phyloP scores from a whole-genome alignment of 306 rosid species.

The Lathyrus aphaca region DNA sequence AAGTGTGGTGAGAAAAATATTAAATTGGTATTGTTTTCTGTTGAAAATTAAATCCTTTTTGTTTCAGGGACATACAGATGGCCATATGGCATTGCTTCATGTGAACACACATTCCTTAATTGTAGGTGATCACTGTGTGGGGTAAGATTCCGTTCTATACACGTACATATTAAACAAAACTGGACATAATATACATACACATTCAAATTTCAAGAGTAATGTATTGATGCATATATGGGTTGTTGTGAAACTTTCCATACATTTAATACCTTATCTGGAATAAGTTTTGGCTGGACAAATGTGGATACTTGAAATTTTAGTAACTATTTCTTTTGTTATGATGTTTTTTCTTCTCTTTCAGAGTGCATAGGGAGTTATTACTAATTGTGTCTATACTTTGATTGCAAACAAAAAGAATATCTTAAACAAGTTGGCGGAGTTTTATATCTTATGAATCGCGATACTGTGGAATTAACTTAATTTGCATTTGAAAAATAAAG shows the following conservation, averaged over 20 bases:
- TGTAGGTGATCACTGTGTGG: slow-evolving; percentile 93
- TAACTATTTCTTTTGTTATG: neutral
- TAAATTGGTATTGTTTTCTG: slow-evolving; percentile 30
- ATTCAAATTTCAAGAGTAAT: neutral
- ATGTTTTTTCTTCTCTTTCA: slow-evolving; percentile 1
- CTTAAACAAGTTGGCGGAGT: neutral
- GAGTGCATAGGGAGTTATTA: neutral
- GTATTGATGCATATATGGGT: slow-evolving; percentile 31
- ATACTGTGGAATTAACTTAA: slow-evolving; percentile 11
- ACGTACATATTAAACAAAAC: neutral
- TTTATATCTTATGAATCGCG: neutral
- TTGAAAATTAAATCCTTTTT: slow-evolving; percentile 31
- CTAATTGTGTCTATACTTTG: neutral
- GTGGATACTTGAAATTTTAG: slow-evolving; percentile 12
- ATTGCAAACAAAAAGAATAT: neutral
- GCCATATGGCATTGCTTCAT: slow-evolving; percentile 85
- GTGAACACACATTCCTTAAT: slow-evolving; percentile 66
- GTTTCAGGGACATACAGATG: slow-evolving; percentile 93
- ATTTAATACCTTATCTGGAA: slow-evolving; percentile 24
- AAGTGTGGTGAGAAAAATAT: slow-evolving; percentile 18
- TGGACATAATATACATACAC: neutral
- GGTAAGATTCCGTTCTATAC: slow-evolving; percentile 59
- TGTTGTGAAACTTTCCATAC: slow-evolving; percentile 24
- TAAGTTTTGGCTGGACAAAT: slow-evolving; percentile 11
- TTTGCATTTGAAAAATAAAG: slow-evolving; percentile 7